These are phyloP conservation scores for Gossypium laxum DNA, from an alignment of 441 rosid species.

Conservation along the genomic window DNA sequence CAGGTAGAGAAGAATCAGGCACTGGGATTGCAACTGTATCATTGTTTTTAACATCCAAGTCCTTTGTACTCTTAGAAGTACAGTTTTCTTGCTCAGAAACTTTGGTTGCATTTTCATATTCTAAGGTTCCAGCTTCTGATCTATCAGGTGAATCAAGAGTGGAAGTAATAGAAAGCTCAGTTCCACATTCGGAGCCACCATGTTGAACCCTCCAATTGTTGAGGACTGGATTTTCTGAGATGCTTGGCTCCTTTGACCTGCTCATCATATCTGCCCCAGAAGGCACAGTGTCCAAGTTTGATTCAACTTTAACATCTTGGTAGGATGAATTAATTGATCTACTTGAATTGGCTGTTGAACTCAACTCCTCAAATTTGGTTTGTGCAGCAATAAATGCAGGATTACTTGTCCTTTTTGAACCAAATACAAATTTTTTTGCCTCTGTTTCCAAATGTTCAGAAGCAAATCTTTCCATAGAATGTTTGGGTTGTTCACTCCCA, in stretches of 20 bases:
- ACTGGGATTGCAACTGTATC: constrained; percentile 22
- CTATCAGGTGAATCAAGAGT: constrained; percentile 79
- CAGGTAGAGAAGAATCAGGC: constrained; percentile 23
- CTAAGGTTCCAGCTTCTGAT: constrained; percentile 43
- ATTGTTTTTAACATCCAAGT: constrained; percentile 29
- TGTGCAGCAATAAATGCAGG: constrained; percentile 58
- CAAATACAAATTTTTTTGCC: constrained; percentile 32
- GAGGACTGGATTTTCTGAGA: constrained; percentile 26
- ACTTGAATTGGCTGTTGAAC: constrained; percentile 34
- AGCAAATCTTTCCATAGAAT: constrained; percentile 46
- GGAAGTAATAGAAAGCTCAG: constrained; percentile 82
- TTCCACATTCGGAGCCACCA: constrained; percentile 78
- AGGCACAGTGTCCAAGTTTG: constrained; percentile 24
- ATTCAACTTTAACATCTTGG: constrained; percentile 35
- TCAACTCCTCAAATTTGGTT: constrained; percentile 64
- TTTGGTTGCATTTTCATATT: constrained; percentile 35
- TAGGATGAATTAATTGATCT: constrained; percentile 28
- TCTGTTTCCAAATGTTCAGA: constrained; percentile 42
- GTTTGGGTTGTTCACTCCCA: constrained; percentile 43
- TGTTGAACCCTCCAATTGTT: constrained; percentile 26
- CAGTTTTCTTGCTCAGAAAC: constrained; percentile 26
- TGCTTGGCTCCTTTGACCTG: constrained; percentile 11
- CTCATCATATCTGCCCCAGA: constrained; percentile 1
- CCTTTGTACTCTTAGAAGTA: constrained; percentile 21
- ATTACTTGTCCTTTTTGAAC: constrained; percentile 51